Base-by-base conservation (phyloP, 306 rosid genomes). In the Cucurbita ficifolia region DNA sequence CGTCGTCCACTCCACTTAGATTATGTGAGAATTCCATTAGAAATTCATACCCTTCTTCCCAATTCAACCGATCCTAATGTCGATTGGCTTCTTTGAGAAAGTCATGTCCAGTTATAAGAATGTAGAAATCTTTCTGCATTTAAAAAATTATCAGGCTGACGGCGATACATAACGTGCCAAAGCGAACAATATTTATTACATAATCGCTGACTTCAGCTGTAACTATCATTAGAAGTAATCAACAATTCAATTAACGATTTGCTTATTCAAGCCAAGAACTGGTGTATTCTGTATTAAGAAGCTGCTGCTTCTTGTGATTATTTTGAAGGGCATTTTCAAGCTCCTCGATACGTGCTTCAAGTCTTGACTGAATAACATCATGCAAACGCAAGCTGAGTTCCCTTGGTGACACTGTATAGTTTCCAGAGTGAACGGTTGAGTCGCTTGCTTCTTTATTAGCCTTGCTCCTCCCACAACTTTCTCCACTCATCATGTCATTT, bases 291-390 rank as follows among this genome's bases (percentile, higher is more conserved):
- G 83, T 77, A 76, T 86, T 84, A 79, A 80, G 12, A 5, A 42
- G 51, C 10, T 24, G 65, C 46, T 76, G 35, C 77, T 88, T 81
- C 73, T 83, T 82, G 74, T 80, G 78, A 84, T 89, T 89, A 73
- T 90, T 85, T 79, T 80, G 79, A 46, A 89, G 88, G 29, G 96
- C 89, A 18, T 61, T 65, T 81, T 92, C 97, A 51, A 92, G 96
- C 71, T 89, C 92, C 69, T 89, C 61, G 14, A 88, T 86, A 12
- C 84, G 95, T 54, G 83, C 82, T 82, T 89, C 87, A 0, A 92
- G 92, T 46, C 92, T 84, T 18, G 83, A 82, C 85, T 88, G 87
- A 51, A 89, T 84, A 72, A 92, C 83, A 76, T 88, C 88, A 38
- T 92, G 96, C 75, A 92, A 79, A 22, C 87, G 88, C 76, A 89